Conservation (phyloP, 805 yeast genomes). For the Hanseniaspora jakobsenii region DNA sequence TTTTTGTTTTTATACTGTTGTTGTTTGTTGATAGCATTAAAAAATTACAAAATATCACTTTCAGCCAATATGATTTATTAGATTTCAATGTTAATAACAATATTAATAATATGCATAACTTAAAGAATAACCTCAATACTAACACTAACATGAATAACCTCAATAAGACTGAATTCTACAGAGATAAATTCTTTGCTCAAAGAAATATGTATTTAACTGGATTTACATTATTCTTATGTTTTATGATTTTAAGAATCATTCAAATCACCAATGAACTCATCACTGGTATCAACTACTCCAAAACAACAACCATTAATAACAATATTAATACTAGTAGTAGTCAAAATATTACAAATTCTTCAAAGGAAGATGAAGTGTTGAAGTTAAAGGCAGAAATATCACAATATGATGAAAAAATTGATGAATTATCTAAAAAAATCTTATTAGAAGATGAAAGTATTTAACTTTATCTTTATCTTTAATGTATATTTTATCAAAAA, state of each 20-base stretch:
- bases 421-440: conserved; percentile 30
- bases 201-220: conserved; percentile 95
- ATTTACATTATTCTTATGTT: conserved; percentile 78
- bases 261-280: conserved; percentile 63
- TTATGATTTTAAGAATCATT: conserved; percentile 76
- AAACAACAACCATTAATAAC: too few relatives aligned
- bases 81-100: too few relatives aligned
- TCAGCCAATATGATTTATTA: too few relatives aligned
- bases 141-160: too few relatives aligned
- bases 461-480: too few relatives aligned
- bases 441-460: conserved; percentile 14
- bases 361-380: conserved; percentile 35
- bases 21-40: conserved; percentile 81
- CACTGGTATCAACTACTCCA: too few relatives aligned
- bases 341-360: too few relatives aligned
- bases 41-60: conserved; percentile 58
- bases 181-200: conserved; percentile 88
- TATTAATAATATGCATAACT: too few relatives aligned
- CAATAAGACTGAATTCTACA: conserved; percentile 73
- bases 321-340: too few relatives aligned
- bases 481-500: background rate
- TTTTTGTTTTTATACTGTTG: conserved; percentile 69
- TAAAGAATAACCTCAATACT: too few relatives aligned
- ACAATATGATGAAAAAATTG: conserved; percentile 53
- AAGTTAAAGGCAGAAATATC: too few relatives aligned